phyloP scores from a whole-genome alignment of 257 asterid genomes.

The Petunia secreta region DNA sequence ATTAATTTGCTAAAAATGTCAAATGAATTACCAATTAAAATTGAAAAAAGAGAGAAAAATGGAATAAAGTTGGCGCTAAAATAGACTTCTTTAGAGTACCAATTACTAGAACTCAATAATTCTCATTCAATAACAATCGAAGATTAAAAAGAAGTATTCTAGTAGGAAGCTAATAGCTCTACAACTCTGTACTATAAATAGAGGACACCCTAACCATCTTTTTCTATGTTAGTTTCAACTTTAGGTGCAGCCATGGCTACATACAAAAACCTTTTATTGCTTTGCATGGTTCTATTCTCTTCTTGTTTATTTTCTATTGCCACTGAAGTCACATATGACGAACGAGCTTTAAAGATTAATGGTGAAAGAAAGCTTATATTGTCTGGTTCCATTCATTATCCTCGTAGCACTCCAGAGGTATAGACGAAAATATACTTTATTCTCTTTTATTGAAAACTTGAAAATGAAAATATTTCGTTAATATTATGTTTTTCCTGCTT shows the following conservation, averaged over 20 bases:
- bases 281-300: background rate
- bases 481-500: too few relatives aligned
- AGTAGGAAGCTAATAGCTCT: background rate
- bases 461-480: too few relatives aligned
- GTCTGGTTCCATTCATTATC: constrained; percentile 49
- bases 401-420: constrained; percentile 49
- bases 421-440: too few relatives aligned
- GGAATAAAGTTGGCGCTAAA: background rate
- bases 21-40: background rate
- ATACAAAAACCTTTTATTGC: background rate
- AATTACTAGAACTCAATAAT: background rate
- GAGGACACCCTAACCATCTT: background rate
- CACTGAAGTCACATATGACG: constrained; percentile 38
- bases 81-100: background rate
- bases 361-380: constrained; percentile 39
- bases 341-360: constrained; percentile 41
- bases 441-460: background rate
- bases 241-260: background rate
- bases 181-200: background rate
- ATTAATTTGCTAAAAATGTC: background rate
- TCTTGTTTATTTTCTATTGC: constrained; percentile 25
- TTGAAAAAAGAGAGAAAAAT: background rate
- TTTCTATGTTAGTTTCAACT: background rate
- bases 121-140: background rate
- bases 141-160: background rate